Percentiles rank a stretch among this genome's conserved stretches.
Evolutionary conservation across 1,284 basidiomycete species (phyloP).

Genomic region (Irpex sp.): DNA sequence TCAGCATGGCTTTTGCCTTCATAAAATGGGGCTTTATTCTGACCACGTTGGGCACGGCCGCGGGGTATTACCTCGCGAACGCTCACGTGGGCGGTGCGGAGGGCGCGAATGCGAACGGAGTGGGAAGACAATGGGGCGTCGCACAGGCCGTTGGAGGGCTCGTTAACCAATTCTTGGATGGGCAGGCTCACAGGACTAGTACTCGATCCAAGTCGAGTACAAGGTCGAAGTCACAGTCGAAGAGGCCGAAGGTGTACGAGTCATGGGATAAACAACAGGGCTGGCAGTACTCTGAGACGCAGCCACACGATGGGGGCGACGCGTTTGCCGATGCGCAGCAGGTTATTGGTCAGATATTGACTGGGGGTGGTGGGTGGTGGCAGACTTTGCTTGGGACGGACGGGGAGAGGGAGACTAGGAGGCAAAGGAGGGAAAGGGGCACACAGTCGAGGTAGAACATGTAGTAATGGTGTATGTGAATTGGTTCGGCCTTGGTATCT

Average conservation of each 20-base stretch:
- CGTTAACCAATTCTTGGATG: conserved; percentile 42
- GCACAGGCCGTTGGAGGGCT: conserved; percentile 35
- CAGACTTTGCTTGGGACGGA: conserved; percentile 32
- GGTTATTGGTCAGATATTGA: conserved; percentile 42
- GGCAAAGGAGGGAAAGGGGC: not conserved
- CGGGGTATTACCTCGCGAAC: conserved; percentile 46
- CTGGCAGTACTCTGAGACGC: conserved; percentile 51
- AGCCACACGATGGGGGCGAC: conserved; percentile 20
- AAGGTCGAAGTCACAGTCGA: conserved; percentile 8
- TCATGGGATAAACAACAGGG: conserved; percentile 57
- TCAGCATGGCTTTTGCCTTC: conserved; percentile 63
- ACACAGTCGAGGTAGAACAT: not conserved
- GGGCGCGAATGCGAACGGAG: conserved; percentile 23
- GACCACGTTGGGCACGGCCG: conserved; percentile 43
- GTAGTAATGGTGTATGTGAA: not conserved
- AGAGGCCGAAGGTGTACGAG: conserved; percentile 58
- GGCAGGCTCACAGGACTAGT: conserved; percentile 31
- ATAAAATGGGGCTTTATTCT: conserved; percentile 72
- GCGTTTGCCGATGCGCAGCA: conserved; percentile 31
- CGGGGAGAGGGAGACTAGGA: conserved; percentile 2
- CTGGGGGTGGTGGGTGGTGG: conserved; percentile 41
- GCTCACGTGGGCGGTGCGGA: conserved; percentile 25
- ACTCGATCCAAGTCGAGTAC: conserved; percentile 22
- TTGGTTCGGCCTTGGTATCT: too few relatives aligned
- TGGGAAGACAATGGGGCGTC: conserved; percentile 29